Percentiles rank a stretch among this genome's conserved stretches.
Evolutionary conservation across 768 basidiomycete species (phyloP).

Genomic region (Leccinum subtestaceum): DNA sequence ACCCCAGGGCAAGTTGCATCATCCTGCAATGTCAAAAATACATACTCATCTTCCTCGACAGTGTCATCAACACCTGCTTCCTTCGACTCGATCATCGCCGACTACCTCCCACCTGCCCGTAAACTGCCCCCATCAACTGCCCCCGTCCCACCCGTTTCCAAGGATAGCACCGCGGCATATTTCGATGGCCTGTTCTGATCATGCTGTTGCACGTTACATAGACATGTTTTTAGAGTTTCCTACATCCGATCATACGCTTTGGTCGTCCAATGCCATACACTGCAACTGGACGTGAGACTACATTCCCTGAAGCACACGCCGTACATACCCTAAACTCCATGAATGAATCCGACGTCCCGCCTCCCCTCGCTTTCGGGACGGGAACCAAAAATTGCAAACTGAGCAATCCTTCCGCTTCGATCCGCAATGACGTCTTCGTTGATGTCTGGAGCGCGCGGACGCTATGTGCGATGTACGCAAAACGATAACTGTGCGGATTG

Average conservation of each 20-base stretch:
- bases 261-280: conserved; percentile 34
- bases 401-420: conserved; percentile 77
- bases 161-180: conserved; percentile 34
- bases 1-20: conserved; percentile 39
- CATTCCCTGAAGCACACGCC: not conserved
- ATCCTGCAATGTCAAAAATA: not conserved
- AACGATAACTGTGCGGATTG: conserved; percentile 63
- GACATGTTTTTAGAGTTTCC: conserved; percentile 21
- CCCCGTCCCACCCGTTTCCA: conserved; percentile 12
- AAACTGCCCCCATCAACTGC: conserved; percentile 16
- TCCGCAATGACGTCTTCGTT: conserved; percentile 84
- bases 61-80: conserved; percentile 43
- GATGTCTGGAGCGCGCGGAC: conserved; percentile 77
- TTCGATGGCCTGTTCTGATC: conserved; percentile 41
- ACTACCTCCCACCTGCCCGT: conserved; percentile 54
- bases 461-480: conserved; percentile 70
- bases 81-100: conserved; percentile 73
- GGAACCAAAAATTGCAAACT: conserved; percentile 91
- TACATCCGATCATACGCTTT: conserved; percentile 18
- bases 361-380: conserved; percentile 36
- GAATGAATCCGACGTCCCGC: conserved; percentile 58
- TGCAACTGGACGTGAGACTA: conserved; percentile 14
- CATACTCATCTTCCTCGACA: conserved; percentile 25
- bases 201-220: not conserved
- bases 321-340: conserved; percentile 82